phyloP scores from a whole-genome alignment of 2,329 filamentous ascomycete species.

The Penicillium occitanis region DNA sequence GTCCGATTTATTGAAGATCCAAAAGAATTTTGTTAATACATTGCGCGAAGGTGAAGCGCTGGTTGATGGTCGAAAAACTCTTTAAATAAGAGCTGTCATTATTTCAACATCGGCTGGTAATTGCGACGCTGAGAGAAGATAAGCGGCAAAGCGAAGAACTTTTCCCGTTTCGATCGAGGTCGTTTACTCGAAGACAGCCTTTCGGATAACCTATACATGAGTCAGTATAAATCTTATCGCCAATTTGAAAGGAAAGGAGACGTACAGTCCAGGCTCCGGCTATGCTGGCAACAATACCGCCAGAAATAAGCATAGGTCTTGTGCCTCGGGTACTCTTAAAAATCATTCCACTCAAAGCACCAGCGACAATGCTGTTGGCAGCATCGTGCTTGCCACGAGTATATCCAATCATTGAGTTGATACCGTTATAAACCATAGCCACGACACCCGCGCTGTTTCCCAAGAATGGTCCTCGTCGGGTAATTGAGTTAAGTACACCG shows the following conservation, averaged over 20 bases:
- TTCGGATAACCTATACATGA: conserved; percentile 50
- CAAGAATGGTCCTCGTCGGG: conserved; percentile 86
- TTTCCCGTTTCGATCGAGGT: neutral
- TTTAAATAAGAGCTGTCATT: neutral
- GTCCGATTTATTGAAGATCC: conserved; percentile 31
- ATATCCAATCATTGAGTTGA: conserved; percentile 81
- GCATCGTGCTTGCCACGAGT: conserved; percentile 83
- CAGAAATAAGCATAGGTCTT: conserved; percentile 91
- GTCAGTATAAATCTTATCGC: neutral
- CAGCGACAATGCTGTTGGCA: conserved; percentile 82
- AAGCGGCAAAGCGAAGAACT: conserved; percentile 16
- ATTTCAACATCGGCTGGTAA: conserved; percentile 6
- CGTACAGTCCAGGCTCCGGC: conserved; percentile 90
- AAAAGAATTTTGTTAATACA: conserved; percentile 27
- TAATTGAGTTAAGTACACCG: conserved; percentile 91
- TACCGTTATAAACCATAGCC: conserved; percentile 91
- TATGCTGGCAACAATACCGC: conserved; percentile 79
- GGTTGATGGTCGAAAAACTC: conserved; percentile 22
- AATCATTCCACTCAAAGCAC: conserved; percentile 83
- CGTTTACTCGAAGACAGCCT: conserved; percentile 49
- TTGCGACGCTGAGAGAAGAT: conserved; percentile 13
- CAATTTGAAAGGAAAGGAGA: conserved; percentile 30
- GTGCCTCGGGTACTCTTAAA: conserved; percentile 95
- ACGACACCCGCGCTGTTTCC: conserved; percentile 96
- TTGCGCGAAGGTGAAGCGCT: conserved; percentile 27